Conservation (phyloP, 768 basidiomycete species). For the Holtermanniella nyarrowii region DNA sequence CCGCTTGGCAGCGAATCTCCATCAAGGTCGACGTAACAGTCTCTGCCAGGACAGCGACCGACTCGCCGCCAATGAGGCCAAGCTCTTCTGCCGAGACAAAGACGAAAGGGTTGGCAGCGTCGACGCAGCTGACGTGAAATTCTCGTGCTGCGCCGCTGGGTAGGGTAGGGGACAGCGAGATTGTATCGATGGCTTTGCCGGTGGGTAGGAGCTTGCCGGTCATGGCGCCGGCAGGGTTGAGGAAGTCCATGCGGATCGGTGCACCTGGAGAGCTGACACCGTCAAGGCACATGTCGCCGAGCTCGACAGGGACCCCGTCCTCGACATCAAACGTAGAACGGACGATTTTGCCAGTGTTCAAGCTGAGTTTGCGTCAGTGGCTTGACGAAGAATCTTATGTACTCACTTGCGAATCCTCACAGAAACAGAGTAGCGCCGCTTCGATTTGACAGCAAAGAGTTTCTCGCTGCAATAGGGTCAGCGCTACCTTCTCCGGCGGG, state of each 20-base stretch:
- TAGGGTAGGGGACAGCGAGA: too few species aligned
- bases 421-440: neutral
- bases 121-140: slow-evolving; percentile 50
- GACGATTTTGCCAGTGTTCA: slow-evolving; percentile 61
- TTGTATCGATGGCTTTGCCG: slow-evolving; percentile 46
- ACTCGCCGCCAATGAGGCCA: slow-evolving; percentile 38
- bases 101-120: slow-evolving; percentile 66
- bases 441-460: slow-evolving; percentile 1
- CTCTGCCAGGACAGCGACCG: slow-evolving; percentile 8
- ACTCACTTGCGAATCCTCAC: slow-evolving; percentile 10
- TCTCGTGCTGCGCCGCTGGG: slow-evolving; percentile 15
- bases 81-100: slow-evolving; percentile 51
- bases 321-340: slow-evolving; percentile 59
- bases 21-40: slow-evolving; percentile 6
- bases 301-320: slow-evolving; percentile 32
- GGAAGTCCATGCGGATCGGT: slow-evolving; percentile 56
- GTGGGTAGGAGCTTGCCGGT: slow-evolving; percentile 64
- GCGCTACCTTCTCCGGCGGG: slow-evolving; percentile 12
- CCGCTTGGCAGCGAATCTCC: slow-evolving; percentile 53
- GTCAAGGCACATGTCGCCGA: slow-evolving; percentile 52
- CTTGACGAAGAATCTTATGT: neutral
- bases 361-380: slow-evolving; percentile 49
- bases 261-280: slow-evolving; percentile 61
- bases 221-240: slow-evolving; percentile 56
- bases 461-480: slow-evolving; percentile 46